phyloP scores from a whole-genome alignment of 768 basidiomycete genomes.

The Paxillus involutus region DNA sequence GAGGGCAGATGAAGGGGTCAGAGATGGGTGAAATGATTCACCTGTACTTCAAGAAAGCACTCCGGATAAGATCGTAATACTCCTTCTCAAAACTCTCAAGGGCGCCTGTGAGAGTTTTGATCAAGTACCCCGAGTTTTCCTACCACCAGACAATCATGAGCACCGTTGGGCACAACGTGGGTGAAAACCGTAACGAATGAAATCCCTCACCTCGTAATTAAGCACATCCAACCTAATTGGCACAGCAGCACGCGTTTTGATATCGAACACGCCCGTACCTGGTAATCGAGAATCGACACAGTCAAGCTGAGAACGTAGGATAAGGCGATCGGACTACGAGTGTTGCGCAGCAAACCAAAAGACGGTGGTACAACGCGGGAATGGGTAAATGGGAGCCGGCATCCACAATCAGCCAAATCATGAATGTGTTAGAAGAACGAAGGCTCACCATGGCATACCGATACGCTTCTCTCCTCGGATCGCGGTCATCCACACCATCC shows the following conservation, averaged over 20 bases:
- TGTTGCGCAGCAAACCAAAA: constrained; percentile 27
- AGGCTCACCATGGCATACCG: constrained; percentile 74
- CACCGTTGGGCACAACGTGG: too few species aligned
- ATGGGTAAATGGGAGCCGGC: too few species aligned
- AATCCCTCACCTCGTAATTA: constrained; percentile 63
- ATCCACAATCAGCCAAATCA: not conserved
- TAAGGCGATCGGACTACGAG: constrained; percentile 46
- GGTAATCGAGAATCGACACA: constrained; percentile 80
- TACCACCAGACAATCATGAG: constrained; percentile 23
- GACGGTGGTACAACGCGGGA: too few species aligned
- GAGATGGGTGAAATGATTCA: constrained; percentile 25
- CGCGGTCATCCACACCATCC: constrained; percentile 25
- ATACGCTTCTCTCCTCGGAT: constrained; percentile 68
- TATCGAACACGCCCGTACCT: constrained; percentile 90
- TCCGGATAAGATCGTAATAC: constrained; percentile 91
- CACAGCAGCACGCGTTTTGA: constrained; percentile 90
- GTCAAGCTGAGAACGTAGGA: constrained; percentile 96
- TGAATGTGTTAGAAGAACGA: constrained; percentile 21
- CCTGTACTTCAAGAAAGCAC: constrained; percentile 94
- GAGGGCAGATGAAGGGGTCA: not conserved
- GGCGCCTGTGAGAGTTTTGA: constrained; percentile 59
- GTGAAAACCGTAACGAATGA: not conserved
- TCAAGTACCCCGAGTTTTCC: constrained; percentile 81
- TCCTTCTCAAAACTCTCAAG: constrained; percentile 88
- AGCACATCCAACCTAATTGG: constrained; percentile 83